Conservation (phyloP, 2,329 filamentous ascomycete species). For the Arthrobotrys sphaeroides region DNA sequence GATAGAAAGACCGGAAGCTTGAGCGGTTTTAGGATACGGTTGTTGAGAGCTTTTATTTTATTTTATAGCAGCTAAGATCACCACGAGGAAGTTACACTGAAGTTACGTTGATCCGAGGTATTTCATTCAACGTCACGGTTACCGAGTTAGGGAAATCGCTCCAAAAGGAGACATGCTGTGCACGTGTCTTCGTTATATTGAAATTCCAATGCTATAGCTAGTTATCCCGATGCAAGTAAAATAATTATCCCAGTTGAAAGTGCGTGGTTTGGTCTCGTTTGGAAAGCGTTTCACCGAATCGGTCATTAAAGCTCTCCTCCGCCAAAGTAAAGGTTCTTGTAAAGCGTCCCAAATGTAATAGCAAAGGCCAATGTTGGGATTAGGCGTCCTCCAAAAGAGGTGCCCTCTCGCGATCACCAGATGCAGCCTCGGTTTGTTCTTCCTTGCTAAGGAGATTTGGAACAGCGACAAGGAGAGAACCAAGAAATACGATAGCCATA, state of each 20-base stretch:
- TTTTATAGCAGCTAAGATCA: background rate
- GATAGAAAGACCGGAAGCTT: background rate
- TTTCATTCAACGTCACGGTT: background rate
- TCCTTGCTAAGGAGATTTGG: conserved; percentile 72
- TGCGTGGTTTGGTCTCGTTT: no score
- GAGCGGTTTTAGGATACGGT: background rate
- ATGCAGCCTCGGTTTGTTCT: conserved; percentile 63
- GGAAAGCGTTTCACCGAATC: no score
- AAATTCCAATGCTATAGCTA: background rate
- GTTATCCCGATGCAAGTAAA: background rate
- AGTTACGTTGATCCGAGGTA: background rate
- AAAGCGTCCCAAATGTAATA: background rate
- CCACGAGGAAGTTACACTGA: no score
- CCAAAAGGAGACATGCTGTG: background rate
- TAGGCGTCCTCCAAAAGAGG: conserved; percentile 56
- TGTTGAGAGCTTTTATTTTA: background rate
- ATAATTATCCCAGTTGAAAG: background rate
- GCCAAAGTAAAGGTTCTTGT: no score
- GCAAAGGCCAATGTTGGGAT: background rate
- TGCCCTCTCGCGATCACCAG: conserved; percentile 56
- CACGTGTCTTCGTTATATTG: conserved; percentile 4
- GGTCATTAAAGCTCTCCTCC: no score
- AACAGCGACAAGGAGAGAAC: conserved; percentile 72
- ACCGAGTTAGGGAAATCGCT: background rate
- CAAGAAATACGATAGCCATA: conserved; percentile 76